A percentile compares a stretch with the other conserved stretches of the same genome.
phyloP scores from a whole-genome alignment of 2,329 filamentous ascomycete species.

The Trichoderma gracile region DNA sequence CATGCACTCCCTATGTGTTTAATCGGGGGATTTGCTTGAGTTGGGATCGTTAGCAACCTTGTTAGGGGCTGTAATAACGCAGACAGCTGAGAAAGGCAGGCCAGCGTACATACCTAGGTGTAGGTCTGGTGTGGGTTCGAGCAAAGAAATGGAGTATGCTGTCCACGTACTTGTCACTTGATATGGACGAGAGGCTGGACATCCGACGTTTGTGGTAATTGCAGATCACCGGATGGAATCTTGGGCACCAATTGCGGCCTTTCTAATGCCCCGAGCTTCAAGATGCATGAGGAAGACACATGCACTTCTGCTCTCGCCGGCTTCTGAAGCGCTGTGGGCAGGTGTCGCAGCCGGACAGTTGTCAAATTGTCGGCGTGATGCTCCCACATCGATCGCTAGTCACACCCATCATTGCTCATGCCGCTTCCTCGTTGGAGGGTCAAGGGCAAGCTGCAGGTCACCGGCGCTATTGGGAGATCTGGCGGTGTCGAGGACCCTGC shows the following conservation, averaged over 20 bases:
- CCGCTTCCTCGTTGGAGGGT: not conserved
- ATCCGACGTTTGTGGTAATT: not conserved
- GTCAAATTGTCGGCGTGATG: slow-evolving; percentile 3
- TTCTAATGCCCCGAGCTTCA: slow-evolving; percentile 1
- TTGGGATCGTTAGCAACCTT: not conserved
- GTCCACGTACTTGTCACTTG: not conserved
- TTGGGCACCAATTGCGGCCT: slow-evolving; percentile 13
- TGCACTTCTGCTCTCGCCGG: not conserved
- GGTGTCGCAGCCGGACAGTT: not conserved
- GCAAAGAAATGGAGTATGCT: not conserved
- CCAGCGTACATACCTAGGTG: not conserved
- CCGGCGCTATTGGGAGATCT: slow-evolving; percentile 23
- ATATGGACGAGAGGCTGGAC: not conserved
- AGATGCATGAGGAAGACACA: not conserved
- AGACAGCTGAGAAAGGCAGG: not conserved
- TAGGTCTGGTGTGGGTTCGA: too few species aligned
- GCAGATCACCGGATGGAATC: not conserved
- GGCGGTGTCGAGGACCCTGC: slow-evolving; percentile 25
- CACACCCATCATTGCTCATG: slow-evolving; percentile 4
- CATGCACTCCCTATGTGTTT: too few species aligned
- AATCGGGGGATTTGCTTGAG: not conserved
- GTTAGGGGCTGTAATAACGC: not conserved
- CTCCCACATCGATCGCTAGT: slow-evolving; percentile 15
- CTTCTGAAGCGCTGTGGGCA: not conserved
- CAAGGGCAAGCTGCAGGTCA: slow-evolving; percentile 15